Evolutionary conservation across 352 stramenopile genomes (phyloP).

Genomic region (Globisporangium iwayamae): DNA sequence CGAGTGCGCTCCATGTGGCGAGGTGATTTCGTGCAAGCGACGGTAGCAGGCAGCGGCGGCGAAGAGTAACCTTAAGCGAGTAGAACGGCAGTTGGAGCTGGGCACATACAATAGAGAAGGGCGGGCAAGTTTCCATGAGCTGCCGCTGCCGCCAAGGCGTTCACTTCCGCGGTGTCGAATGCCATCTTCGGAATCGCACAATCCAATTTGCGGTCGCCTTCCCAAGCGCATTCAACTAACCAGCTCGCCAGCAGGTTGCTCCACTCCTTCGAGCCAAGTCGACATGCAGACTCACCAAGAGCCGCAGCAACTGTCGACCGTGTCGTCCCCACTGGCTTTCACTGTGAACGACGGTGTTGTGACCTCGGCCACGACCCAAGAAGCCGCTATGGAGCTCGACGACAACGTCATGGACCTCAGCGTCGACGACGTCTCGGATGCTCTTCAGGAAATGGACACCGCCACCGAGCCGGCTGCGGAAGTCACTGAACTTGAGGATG

Average conservation of each 20-base stretch:
- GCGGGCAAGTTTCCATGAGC: neutral
- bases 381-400: neutral
- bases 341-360: neutral
- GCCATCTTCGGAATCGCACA: neutral
- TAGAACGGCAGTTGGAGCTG: neutral
- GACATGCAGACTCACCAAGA: conserved; percentile 8
- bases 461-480: neutral
- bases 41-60: neutral
- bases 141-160: neutral
- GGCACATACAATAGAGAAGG: neutral
- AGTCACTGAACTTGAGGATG: neutral
- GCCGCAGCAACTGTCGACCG: neutral
- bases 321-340: neutral
- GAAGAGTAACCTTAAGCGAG: neutral
- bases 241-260: no score
- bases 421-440: conserved; percentile 4
- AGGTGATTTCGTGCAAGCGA: conserved; percentile 1
- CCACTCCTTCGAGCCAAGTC: neutral
- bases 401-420: conserved; percentile 7
- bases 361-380: neutral
- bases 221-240: neutral
- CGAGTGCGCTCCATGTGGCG: conserved; percentile 9
- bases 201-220: conserved; percentile 6
- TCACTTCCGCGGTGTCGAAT: neutral
- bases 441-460: neutral